Evolutionary conservation across 2,329 filamentous ascomycete genomes (phyloP), one percentile per base, ranked within the genome.

Genomic region (Aspergillus awamori): DNA sequence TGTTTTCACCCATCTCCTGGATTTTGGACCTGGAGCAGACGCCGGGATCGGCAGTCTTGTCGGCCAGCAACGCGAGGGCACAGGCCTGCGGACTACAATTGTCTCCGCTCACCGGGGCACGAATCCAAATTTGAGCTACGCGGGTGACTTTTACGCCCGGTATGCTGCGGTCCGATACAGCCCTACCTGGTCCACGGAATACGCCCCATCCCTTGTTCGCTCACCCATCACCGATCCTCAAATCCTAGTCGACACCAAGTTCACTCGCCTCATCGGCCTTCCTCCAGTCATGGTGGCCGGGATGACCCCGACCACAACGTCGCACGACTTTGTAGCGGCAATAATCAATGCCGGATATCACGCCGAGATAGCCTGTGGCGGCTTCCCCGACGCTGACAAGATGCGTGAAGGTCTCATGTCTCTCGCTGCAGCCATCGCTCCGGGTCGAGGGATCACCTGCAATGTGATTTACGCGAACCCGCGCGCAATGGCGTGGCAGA

Each of bases 391-490:
- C 5, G 43, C 22, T 3, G 53, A 30, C 5, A 24, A 8, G 4
- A 52, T 60, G 53, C 43, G 51, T 22, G 28, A 45, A 11, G 53
- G 47, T 8, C 33, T 60, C 10, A 43, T 17, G 11, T 43, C 26
- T 15, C 33, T 60, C 4, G 53, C 53, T 2, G 11, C 45, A 1
- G 17, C 30, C 2, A 56, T 60, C 22, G 43, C 58, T 13, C 38
- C 47, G 1, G 51, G 53, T 30, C 58, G 58, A 6, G 33, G 43
- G 8, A 60, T 60, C 33, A 60, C 58, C 20, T 60, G 58, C 22
- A 60, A 60, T n/a, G 41, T 60, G 30, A 60, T 60, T 17, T 60
- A 60, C 43, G 58, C 58, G 10, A 55, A 36, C 4, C 58, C 58
- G 4, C 47, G 48, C 2, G 47, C 58, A 8, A 22, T 60, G 5